Percentiles rank a stretch among this genome's conserved stretches.
These are phyloP conservation scores for Colletotrichum orbiculare DNA, from an alignment of 2,329 filamentous ascomycete genomes.

Conservation along the genomic window DNA sequence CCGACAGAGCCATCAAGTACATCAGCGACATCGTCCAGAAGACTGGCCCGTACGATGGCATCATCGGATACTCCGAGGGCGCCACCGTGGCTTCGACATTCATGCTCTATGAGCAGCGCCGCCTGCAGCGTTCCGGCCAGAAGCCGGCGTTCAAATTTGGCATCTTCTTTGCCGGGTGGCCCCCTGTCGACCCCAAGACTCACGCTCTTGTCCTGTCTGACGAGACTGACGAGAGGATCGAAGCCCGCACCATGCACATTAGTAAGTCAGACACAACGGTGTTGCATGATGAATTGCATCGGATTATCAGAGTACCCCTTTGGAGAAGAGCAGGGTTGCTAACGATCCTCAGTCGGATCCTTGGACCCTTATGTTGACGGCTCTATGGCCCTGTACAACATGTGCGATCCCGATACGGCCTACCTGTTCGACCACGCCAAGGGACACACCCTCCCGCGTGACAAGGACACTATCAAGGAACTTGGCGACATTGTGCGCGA, in stretches of 20 bases:
- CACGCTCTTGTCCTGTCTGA: conserved; percentile 60
- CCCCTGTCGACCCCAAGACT: conserved; percentile 56
- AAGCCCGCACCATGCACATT: conserved; percentile 64
- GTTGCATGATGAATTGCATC: too few species aligned
- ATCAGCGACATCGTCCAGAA: conserved; percentile 59
- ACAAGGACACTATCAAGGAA: conserved; percentile 59
- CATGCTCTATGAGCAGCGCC: conserved; percentile 61
- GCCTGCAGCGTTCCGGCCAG: conserved; percentile 38
- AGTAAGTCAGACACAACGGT: conserved; percentile 46
- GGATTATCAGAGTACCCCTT: too few species aligned
- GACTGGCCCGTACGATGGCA: conserved; percentile 59
- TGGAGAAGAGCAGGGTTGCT: conserved; percentile 25
- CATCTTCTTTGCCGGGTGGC: conserved; percentile 66
- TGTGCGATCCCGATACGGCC: conserved; percentile 69
- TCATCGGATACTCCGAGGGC: conserved; percentile 71
- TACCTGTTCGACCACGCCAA: conserved; percentile 74
- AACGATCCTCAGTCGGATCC: conserved; percentile 55
- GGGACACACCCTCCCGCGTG: conserved; percentile 70
- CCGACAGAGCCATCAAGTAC: conserved; percentile 53
- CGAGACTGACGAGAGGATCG: conserved; percentile 59
- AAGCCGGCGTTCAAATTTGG: conserved; percentile 57
- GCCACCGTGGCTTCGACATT: conserved; percentile 65
- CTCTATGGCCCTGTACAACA: conserved; percentile 69
- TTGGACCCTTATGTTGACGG: conserved; percentile 71
- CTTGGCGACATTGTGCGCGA: conserved; percentile 56